Percentiles rank a stretch among this genome's conserved stretches.
phyloP scores from a whole-genome alignment of 441 rosid species.

The Populus tomentosa region DNA sequence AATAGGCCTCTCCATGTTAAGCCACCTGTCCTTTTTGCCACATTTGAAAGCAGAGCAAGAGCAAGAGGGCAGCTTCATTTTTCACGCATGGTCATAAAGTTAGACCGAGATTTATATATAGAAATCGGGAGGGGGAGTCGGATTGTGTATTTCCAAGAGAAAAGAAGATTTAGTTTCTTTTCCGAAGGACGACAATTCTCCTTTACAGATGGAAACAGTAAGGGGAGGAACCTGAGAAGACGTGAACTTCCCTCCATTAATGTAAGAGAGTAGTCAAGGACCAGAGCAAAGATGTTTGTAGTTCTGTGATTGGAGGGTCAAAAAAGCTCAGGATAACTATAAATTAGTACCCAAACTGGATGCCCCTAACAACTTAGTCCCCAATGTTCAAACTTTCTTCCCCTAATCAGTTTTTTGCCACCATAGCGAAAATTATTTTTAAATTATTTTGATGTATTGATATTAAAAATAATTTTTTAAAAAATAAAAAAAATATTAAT shows the following conservation, averaged over 20 bases:
- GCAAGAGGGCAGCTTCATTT: constrained; percentile 15
- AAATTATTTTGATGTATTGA: too few species aligned
- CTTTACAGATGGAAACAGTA: background rate
- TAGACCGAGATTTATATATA: background rate
- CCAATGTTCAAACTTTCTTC: background rate
- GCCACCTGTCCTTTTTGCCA: constrained; percentile 31
- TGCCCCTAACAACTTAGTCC: background rate
- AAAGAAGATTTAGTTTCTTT: too few species aligned
- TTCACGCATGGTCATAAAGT: background rate
- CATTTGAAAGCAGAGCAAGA: background rate
- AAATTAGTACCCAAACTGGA: too few species aligned
- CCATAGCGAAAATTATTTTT: too few species aligned
- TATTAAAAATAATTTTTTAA: too few species aligned
- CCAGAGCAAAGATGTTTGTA: background rate
- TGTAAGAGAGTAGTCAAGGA: background rate
- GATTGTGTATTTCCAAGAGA: background rate
- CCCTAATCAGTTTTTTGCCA: background rate
- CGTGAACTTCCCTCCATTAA: background rate
- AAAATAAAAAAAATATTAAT: too few species aligned
- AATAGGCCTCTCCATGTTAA: constrained; percentile 22
- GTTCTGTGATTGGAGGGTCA: background rate
- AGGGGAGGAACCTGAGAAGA: background rate
- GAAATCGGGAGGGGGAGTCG: background rate
- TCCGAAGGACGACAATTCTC: background rate
- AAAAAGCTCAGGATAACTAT: background rate